Evolutionary conservation across 169 alveolate genomes (phyloP), one percentile per base, ranked within the genome.

Genomic region (Plasmodium gallinaceum): DNA sequence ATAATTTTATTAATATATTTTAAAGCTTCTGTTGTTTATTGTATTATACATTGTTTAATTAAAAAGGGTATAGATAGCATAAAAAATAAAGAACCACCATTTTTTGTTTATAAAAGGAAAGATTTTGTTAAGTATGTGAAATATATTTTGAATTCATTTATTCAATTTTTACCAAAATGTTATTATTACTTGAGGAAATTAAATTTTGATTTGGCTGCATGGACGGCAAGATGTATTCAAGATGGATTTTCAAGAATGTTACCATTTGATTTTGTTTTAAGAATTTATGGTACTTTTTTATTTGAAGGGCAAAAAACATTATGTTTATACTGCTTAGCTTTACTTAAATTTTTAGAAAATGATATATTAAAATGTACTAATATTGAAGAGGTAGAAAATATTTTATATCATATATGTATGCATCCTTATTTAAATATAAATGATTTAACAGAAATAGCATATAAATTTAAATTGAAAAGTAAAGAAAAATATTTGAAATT

Each of bases 191-290:
- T 93, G 62, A 85, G 93, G 39, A 88, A 68, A n/a, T 88, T 93
- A 20, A 92, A 88, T 51, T 94, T 93, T 37, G 96, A 93, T 66
- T 58, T 93, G 14, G 93, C 94, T 20, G 96, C 96, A 3, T 93
- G 96, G 96, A 92, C 93, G 16, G 95, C 96, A 5, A 70, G 96
- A 26, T 68, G 94, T n/a, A 90, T 92, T 9, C 96, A 93, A 87
- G 86, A 91, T 26, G 96, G 94, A 1, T 93, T 93, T 26, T 88
- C 96, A 2, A 88, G 92, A 20, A 85, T 93, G 80, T 58, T 93
- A 51, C 96, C 96, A 0, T 93, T 93, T 18, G 96, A 93, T 60
- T 90, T 72, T 86, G 92, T 92, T 8, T 57, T 93, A 69, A 80
- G 96, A 45, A 93, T 93, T 5, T 92, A 88, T 71, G 96, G 96